phyloP scores from a whole-genome alignment of 345 rosid genomes.

The Aurinia saxatilis region DNA sequence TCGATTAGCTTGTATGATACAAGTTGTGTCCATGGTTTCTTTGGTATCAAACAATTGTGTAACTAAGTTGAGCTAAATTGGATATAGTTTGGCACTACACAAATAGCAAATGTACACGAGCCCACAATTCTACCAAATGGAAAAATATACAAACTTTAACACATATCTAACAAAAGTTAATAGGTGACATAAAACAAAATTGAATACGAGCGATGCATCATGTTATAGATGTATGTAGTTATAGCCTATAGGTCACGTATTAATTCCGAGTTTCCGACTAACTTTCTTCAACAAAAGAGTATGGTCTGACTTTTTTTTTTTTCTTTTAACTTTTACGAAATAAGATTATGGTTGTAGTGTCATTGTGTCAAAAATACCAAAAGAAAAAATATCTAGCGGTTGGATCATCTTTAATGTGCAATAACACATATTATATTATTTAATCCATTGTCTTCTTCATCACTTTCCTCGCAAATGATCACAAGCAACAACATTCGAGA shows the following conservation, averaged over 20 bases:
- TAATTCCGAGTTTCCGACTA: conserved; percentile 6
- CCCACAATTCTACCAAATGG: too few species aligned
- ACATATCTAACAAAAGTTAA: background rate
- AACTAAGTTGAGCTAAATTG: too few species aligned
- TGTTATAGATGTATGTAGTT: background rate
- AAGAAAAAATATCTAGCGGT: background rate
- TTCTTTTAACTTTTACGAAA: background rate
- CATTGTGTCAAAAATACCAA: background rate
- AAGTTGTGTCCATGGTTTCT: too few species aligned
- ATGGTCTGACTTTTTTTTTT: conserved; percentile 19
- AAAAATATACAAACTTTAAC: too few species aligned
- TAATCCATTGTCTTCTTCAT: conserved; percentile 3
- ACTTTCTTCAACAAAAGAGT: conserved; percentile 19
- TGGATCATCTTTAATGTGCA: background rate
- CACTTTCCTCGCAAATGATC: background rate
- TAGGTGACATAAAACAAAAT: background rate
- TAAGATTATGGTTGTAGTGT: background rate
- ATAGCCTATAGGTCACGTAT: background rate
- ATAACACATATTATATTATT: conserved; percentile 4
- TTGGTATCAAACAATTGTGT: too few species aligned
- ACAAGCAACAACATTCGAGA: background rate
- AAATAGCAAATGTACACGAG: too few species aligned
- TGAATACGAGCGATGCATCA: background rate
- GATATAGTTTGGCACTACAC: too few species aligned
- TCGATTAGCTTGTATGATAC: too few species aligned